phyloP scores from a whole-genome alignment of 1,139 yeast genomes.

The Scheffersomyces segobiensis region DNA sequence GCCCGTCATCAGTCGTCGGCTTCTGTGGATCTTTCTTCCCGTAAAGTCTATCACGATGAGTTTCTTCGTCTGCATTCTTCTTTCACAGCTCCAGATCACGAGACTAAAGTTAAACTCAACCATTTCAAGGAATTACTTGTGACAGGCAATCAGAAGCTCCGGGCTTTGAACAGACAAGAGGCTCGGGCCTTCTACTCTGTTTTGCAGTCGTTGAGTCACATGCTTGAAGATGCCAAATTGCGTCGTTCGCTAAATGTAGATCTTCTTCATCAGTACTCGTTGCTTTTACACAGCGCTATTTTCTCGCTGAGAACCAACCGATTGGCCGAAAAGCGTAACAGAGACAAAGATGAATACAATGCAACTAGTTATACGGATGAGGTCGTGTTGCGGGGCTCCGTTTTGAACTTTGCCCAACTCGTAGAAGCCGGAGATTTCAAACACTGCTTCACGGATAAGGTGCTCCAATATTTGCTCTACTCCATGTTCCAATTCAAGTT shows the following conservation, averaged over 20 bases:
- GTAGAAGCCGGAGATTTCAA: slow-evolving; percentile 33
- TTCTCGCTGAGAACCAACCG: slow-evolving; percentile 24
- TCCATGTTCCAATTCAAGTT: slow-evolving; percentile 40
- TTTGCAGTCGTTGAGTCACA: slow-evolving; percentile 19
- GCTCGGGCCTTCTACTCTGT: slow-evolving; percentile 22
- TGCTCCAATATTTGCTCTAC: slow-evolving; percentile 23
- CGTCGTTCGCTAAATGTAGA: slow-evolving; percentile 18
- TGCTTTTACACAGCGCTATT: background rate
- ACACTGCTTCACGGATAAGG: slow-evolving; percentile 4
- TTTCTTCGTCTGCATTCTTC: background rate
- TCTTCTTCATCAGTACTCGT: background rate
- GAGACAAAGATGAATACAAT: slow-evolving; percentile 41
- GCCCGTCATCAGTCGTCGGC: background rate
- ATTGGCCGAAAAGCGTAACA: slow-evolving; percentile 32
- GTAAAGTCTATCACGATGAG: background rate
- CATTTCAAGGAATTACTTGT: slow-evolving; percentile 31
- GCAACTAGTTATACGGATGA: slow-evolving; percentile 30
- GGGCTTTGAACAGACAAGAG: slow-evolving; percentile 14
- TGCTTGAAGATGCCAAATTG: slow-evolving; percentile 31
- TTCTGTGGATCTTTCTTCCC: background rate
- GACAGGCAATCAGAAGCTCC: slow-evolving; percentile 19
- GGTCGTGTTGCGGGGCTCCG: slow-evolving; percentile 31
- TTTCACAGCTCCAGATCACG: slow-evolving; percentile 14
- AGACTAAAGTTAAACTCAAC: slow-evolving; percentile 20
- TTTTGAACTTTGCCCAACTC: slow-evolving; percentile 34